Evolutionary conservation across 257 asterid genomes (phyloP).

Genomic region (Salvia splendens): DNA sequence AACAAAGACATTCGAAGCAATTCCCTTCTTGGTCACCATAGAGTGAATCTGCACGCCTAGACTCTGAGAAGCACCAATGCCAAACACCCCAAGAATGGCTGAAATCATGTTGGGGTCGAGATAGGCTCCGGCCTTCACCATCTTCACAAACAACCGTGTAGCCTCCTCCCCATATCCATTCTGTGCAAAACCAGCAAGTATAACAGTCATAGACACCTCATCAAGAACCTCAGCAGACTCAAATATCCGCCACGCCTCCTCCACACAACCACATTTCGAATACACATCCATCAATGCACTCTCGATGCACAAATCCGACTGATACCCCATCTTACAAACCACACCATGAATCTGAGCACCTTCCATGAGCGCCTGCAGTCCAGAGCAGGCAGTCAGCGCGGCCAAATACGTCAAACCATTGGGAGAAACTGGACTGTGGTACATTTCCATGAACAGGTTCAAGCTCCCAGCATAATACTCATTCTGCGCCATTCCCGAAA

Average conservation of each 20-base stretch:
- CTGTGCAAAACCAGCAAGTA: constrained; percentile 68
- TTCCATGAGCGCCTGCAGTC: constrained; percentile 58
- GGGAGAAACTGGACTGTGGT: constrained; percentile 43
- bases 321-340: constrained; percentile 68
- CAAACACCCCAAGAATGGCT: constrained; percentile 68
- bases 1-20: constrained; percentile 51
- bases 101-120: constrained; percentile 67
- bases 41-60: constrained; percentile 82
- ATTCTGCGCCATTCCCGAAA: constrained; percentile 71
- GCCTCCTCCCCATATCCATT: constrained; percentile 87
- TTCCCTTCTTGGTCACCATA: constrained; percentile 61
- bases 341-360: constrained; percentile 78
- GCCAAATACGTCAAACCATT: constrained; percentile 69
- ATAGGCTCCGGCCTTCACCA: constrained; percentile 53
- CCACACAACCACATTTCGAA: constrained; percentile 66
- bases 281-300: constrained; percentile 93
- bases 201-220: constrained; percentile 73
- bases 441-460: constrained; percentile 63
- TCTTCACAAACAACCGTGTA: constrained; percentile 57
- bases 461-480: constrained; percentile 60
- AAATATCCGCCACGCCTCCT: constrained; percentile 69
- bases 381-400: constrained; percentile 71
- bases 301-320: constrained; percentile 58
- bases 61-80: constrained; percentile 51
- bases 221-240: constrained; percentile 68